Evolutionary conservation across 331 rosid genomes (phyloP).

Genomic region (Prunus yedoensis): DNA sequence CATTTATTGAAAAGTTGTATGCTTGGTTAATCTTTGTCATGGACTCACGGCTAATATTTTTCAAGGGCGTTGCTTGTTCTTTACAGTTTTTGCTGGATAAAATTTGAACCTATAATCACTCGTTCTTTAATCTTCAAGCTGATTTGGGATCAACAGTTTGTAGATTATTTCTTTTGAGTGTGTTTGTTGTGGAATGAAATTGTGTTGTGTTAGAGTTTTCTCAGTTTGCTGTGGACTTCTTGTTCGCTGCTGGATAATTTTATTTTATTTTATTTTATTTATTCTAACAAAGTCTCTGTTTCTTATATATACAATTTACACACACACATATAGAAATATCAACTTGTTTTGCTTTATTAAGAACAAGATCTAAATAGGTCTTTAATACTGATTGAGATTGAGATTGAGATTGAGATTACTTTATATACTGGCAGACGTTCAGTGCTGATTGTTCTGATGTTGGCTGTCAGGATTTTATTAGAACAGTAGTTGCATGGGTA

Average conservation of each 20-base stretch:
- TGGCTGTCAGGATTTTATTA: background rate
- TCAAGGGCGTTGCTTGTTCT: background rate
- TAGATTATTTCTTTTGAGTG: background rate
- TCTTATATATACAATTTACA: too few relatives aligned
- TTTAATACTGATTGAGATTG: background rate
- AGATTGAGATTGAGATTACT: background rate
- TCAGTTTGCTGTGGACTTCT: background rate
- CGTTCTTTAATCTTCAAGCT: background rate
- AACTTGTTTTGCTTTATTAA: too few relatives aligned
- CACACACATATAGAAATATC: too few relatives aligned
- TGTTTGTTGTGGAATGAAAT: background rate
- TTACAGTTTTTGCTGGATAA: background rate
- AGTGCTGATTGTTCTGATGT: background rate
- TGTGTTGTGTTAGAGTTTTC: background rate
- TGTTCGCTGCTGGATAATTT: background rate
- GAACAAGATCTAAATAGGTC: background rate
- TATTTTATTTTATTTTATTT: too few relatives aligned
- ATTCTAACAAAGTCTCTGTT: too few relatives aligned
- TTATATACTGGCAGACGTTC: background rate
- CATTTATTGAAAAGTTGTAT: background rate
- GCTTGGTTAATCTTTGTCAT: slow-evolving; percentile 4
- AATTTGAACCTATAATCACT: background rate
- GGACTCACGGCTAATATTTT: background rate
- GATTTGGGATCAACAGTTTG: background rate
- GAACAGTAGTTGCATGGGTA: background rate